Evolutionary conservation across 805 yeast genomes (phyloP).

Genomic region (Metschnikowia amazonensis): DNA sequence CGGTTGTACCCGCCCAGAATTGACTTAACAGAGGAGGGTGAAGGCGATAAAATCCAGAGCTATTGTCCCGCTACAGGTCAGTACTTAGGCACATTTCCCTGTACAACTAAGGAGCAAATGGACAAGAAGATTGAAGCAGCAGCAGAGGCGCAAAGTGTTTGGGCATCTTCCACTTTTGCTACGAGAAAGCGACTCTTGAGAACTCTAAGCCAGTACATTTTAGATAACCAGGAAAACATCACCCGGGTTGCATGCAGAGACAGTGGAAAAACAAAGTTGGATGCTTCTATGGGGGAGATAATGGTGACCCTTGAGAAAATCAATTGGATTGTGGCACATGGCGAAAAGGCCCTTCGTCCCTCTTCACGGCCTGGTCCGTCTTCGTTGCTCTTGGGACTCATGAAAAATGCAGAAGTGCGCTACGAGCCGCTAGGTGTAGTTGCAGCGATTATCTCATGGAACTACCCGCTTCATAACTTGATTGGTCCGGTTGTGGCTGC

Average conservation of each 20-base stretch:
- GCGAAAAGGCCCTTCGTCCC: conserved; percentile 65
- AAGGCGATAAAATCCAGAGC: conserved; percentile 68
- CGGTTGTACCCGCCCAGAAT: conserved; percentile 59
- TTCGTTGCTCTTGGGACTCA: conserved; percentile 70
- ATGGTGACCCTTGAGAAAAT: conserved; percentile 91
- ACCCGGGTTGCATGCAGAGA: conserved; percentile 95
- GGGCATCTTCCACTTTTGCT: conserved; percentile 52
- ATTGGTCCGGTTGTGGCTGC: conserved; percentile 91
- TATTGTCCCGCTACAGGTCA: conserved; percentile 98
- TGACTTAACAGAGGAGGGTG: conserved; percentile 53
- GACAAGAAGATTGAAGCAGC: conserved; percentile 58
- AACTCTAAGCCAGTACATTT: conserved; percentile 66
- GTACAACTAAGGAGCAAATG: conserved; percentile 66
- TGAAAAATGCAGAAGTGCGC: conserved; percentile 89
- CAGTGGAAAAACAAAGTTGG: conserved; percentile 92
- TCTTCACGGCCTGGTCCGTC: conserved; percentile 85
- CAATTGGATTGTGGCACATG: conserved; percentile 84
- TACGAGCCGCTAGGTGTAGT: conserved; percentile 91
- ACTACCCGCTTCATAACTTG: conserved; percentile 92
- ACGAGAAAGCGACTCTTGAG: conserved; percentile 67
- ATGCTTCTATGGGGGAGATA: conserved; percentile 95
- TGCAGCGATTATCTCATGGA: conserved; percentile 92
- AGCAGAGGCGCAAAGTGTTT: conserved; percentile 49
- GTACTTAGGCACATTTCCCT: conserved; percentile 66
- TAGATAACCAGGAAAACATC: conserved; percentile 78